A percentile compares a stretch with the other conserved stretches of the same genome.
These are phyloP conservation scores for Pythium rhizo-oryzae DNA, from an alignment of 352 stramenopile species.

Conservation along the genomic window DNA sequence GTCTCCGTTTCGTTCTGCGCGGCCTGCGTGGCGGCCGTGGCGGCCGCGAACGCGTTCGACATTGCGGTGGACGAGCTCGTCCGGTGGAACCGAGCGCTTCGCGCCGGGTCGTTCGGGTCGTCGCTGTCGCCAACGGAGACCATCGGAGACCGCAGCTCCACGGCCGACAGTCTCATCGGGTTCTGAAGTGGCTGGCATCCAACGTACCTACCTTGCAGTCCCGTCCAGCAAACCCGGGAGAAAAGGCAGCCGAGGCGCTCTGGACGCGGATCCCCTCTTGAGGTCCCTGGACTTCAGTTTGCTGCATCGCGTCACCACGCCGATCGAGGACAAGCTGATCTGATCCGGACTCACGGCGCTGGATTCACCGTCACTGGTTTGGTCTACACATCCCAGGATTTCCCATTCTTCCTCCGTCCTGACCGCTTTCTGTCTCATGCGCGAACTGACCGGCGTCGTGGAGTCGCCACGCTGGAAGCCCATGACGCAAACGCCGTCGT, in stretches of 20 bases:
- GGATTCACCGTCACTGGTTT: not conserved
- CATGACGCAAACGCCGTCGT: too few species aligned
- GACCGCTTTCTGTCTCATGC: not conserved
- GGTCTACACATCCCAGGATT: not conserved
- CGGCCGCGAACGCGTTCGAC: slow-evolving; percentile 16
- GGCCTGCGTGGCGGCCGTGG: slow-evolving; percentile 5
- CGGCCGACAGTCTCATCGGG: not conserved
- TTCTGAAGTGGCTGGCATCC: too few species aligned
- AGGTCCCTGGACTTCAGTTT: too few species aligned
- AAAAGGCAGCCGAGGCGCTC: too few species aligned
- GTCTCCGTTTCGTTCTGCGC: slow-evolving; percentile 21
- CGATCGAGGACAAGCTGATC: too few species aligned
- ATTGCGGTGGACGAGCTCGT: slow-evolving; percentile 21
- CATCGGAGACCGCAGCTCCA: slow-evolving; percentile 3
- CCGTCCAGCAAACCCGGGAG: too few species aligned
- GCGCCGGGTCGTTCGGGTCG: not conserved
- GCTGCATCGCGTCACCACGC: too few species aligned
- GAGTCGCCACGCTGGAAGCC: too few species aligned
- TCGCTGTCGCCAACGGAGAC: slow-evolving; percentile 14
- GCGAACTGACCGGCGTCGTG: too few species aligned
- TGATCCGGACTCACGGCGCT: too few species aligned
- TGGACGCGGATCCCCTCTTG: too few species aligned
- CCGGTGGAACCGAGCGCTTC: slow-evolving; percentile 8
- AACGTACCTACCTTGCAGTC: too few species aligned
- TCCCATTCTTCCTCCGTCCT: not conserved